These are phyloP conservation scores for Peronospora tabacina DNA, from an alignment of 352 stramenopile species.

Conservation along the genomic window DNA sequence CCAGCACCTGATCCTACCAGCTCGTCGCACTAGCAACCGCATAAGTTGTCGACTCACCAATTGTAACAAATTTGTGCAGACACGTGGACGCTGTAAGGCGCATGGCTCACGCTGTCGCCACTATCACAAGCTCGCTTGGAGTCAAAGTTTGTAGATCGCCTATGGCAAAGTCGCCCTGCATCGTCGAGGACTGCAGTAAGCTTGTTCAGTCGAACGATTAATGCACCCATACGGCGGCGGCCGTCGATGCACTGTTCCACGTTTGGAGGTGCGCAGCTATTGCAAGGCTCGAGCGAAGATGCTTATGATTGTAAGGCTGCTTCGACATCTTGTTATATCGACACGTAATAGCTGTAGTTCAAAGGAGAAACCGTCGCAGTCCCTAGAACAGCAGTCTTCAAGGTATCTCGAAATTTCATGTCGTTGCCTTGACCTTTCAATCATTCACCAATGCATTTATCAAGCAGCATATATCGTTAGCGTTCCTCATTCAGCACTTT, in stretches of 20 bases:
- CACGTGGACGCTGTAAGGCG: constrained; percentile 68
- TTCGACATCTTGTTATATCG: too few species aligned
- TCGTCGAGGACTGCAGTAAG: constrained; percentile 57
- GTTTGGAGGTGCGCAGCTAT: constrained; percentile 72
- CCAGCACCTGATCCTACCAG: constrained; percentile 18
- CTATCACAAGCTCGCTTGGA: constrained; percentile 74
- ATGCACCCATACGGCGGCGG: constrained; percentile 69
- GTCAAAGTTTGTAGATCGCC: constrained; percentile 60
- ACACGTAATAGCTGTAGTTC: too few species aligned
- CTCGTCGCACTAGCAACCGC: constrained; percentile 47
- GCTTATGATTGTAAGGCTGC: constrained; percentile 7
- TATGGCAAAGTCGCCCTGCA: constrained; percentile 62
- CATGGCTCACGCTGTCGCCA: constrained; percentile 76
- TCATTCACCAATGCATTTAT: neutral
- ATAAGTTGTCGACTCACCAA: constrained; percentile 52
- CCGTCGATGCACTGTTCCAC: constrained; percentile 71
- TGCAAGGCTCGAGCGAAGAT: constrained; percentile 79
- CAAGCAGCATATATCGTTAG: constrained; percentile 26
- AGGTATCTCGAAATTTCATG: too few species aligned
- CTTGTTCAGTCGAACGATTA: constrained; percentile 64
- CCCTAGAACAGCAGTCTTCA: too few species aligned
- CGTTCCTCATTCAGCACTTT: constrained; percentile 25
- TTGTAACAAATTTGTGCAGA: constrained; percentile 79
- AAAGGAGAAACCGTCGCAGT: too few species aligned
- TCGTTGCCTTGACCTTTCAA: neutral